These are phyloP conservation scores for Cyclotella cryptica DNA, from an alignment of 108 stramenopile genomes.

Conservation along the genomic window DNA sequence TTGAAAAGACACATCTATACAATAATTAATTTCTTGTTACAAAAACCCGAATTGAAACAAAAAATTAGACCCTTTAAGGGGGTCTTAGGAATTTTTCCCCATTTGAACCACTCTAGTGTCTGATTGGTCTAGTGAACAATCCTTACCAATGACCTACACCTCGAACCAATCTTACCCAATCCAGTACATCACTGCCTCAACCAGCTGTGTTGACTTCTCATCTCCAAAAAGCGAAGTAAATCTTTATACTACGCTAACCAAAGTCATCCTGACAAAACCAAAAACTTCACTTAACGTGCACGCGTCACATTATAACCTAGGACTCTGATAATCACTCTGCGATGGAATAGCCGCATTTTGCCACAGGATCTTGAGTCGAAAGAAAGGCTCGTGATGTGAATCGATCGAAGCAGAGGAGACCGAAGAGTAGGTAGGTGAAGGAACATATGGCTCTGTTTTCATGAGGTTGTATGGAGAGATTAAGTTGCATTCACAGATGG, in stretches of 20 bases:
- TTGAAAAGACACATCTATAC: conserved; percentile 1
- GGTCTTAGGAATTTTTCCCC: background rate
- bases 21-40: conserved; percentile 1
- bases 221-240: background rate
- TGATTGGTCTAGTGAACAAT: no score
- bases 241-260: background rate
- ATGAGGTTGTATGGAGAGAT: background rate
- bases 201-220: no score
- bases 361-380: conserved; percentile 73
- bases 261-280: background rate
- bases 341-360: conserved; percentile 56
- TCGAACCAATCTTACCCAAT: no score
- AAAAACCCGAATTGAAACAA: background rate
- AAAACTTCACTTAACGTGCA: background rate
- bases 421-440: conserved; percentile 73
- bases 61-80: no score
- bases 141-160: no score
- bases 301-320: conserved; percentile 16
- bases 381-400: conserved; percentile 80
- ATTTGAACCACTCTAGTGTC: background rate
- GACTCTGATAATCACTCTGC: conserved; percentile 35
- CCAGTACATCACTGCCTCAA: no score
- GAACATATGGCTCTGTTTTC: conserved; percentile 64
- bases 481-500: background rate
- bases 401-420: conserved; percentile 77